phyloP scores from a whole-genome alignment of 1,284 basidiomycete species.

The Apiotrichum sp. region DNA sequence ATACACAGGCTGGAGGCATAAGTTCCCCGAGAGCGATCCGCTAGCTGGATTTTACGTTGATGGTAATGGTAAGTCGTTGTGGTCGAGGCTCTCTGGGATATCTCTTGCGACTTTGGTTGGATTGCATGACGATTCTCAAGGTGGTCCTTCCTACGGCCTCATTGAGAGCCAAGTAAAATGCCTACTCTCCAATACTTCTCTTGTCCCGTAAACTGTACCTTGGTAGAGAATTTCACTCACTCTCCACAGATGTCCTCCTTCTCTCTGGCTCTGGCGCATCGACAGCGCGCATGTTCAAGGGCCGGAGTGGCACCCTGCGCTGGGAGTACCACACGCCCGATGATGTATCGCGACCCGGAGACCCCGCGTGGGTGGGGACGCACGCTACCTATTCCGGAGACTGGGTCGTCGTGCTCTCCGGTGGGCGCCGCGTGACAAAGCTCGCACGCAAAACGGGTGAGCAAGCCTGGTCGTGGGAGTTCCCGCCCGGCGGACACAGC shows the following conservation, averaged over 20 bases:
- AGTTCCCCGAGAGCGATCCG: too few species aligned
- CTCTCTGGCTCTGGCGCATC: conserved; percentile 70
- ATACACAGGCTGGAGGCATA: conserved; percentile 38
- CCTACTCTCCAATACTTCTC: too few species aligned
- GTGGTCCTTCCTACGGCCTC: too few species aligned
- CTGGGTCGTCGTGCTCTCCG: conserved; percentile 32
- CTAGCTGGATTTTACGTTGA: conserved; percentile 56
- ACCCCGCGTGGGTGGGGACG: conserved; percentile 48
- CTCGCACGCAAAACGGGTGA: conserved; percentile 26
- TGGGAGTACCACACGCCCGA: conserved; percentile 53
- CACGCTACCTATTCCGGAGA: conserved; percentile 46
- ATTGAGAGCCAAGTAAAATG: too few species aligned
- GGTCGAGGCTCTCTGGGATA: background rate
- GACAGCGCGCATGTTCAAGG: conserved; percentile 64
- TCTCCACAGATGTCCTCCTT: conserved; percentile 56
- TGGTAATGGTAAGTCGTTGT: conserved; percentile 52
- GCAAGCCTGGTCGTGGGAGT: conserved; percentile 35
- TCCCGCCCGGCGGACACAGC: conserved; percentile 37
- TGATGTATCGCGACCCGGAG: background rate
- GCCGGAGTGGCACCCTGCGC: conserved; percentile 60
- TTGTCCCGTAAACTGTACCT: conserved; percentile 53
- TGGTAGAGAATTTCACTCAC: conserved; percentile 55
- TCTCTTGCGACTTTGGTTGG: too few species aligned
- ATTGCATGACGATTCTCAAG: too few species aligned
- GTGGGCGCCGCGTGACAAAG: conserved; percentile 32